These are phyloP conservation scores for Pseudopyricularia javanii DNA, from an alignment of 2,329 filamentous ascomycete genomes.

Conservation along the genomic window DNA sequence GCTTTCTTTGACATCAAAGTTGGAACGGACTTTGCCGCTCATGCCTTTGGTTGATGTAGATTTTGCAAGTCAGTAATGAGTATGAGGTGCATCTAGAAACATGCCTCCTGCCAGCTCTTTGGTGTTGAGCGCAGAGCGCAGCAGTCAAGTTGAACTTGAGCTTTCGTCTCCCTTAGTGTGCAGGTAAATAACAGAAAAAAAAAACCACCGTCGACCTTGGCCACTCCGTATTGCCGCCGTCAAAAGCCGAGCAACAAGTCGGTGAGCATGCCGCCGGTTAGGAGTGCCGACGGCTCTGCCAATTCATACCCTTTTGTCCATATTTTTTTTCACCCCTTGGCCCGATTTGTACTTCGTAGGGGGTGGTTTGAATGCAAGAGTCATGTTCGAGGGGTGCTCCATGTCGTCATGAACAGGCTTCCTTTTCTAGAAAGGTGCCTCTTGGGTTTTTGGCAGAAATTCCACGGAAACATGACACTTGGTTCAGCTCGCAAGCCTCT, in stretches of 20 bases:
- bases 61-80: too few relatives aligned
- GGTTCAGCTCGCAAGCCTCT: too few relatives aligned
- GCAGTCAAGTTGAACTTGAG: too few relatives aligned
- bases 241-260: neutral
- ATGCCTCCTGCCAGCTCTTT: too few relatives aligned
- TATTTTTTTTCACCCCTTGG: too few relatives aligned
- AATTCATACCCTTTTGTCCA: too few relatives aligned
- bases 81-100: too few relatives aligned
- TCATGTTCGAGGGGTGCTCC: neutral
- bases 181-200: neutral
- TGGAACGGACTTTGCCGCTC: too few relatives aligned
- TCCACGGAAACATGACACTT: too few relatives aligned
- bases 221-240: neutral
- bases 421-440: neutral
- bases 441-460: neutral
- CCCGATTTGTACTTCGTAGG: neutral
- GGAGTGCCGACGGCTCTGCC: neutral
- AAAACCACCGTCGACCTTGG: neutral
- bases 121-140: too few relatives aligned
- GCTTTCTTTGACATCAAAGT: too few relatives aligned
- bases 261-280: neutral
- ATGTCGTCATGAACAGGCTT: neutral
- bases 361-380: neutral
- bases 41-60: too few relatives aligned
- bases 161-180: neutral